These are phyloP conservation scores for Populus tremula DNA, from an alignment of 345 rosid genomes.

Conservation along the genomic window DNA sequence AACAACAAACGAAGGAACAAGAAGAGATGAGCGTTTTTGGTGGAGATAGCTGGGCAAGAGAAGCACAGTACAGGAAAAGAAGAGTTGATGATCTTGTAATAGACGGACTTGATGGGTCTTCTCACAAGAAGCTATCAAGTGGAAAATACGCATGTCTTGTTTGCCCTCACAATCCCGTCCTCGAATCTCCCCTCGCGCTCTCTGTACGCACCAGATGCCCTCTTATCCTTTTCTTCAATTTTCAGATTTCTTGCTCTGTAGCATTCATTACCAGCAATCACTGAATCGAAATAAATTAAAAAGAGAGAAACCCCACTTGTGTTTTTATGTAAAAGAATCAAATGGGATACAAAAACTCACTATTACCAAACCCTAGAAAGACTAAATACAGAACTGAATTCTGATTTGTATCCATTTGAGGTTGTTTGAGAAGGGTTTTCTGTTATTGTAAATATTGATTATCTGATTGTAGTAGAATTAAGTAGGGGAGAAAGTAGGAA, in stretches of 20 bases:
- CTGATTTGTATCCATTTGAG: neutral
- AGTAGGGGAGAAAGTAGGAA: too few relatives aligned
- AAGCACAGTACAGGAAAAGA: conserved; percentile 45
- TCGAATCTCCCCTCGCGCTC: conserved; percentile 50
- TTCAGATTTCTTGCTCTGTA: too few relatives aligned
- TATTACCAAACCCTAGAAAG: neutral
- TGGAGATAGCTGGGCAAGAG: conserved; percentile 60
- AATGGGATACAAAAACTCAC: neutral
- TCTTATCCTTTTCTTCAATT: neutral
- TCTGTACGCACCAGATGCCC: conserved; percentile 22
- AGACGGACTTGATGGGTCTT: conserved; percentile 10
- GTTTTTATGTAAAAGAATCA: neutral
- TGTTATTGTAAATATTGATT: neutral
- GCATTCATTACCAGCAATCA: too few relatives aligned
- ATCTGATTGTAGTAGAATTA: neutral
- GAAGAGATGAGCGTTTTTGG: conserved; percentile 48
- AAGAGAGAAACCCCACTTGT: neutral
- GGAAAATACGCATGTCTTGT: conserved; percentile 49
- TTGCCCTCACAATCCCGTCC: conserved; percentile 44
- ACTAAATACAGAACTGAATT: neutral
- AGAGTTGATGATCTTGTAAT: conserved; percentile 32
- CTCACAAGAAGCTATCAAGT: conserved; percentile 44
- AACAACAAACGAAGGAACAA: neutral
- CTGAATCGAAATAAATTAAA: neutral
- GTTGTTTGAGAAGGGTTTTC: neutral